Percentiles rank a stretch among this genome's conserved stretches.
Conservation (phyloP, 768 basidiomycete genomes). For the Russula ochroleuca region DNA sequence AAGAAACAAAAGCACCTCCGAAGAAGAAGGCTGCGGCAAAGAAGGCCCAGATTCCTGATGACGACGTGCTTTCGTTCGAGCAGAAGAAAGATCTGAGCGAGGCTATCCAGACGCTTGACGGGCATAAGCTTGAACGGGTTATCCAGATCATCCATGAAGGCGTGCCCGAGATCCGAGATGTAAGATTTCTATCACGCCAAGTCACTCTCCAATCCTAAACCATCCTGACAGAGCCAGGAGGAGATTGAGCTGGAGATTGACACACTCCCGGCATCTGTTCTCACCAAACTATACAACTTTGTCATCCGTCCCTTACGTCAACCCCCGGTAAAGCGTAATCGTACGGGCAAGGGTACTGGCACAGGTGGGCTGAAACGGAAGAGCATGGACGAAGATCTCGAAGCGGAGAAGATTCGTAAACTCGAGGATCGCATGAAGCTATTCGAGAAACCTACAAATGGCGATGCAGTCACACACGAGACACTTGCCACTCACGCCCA, state of each 20-base stretch:
- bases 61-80: conserved; percentile 84
- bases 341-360: conserved; percentile 73
- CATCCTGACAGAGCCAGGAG: conserved; percentile 71
- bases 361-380: conserved; percentile 90
- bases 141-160: conserved; percentile 94
- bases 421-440: conserved; percentile 84
- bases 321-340: conserved; percentile 50
- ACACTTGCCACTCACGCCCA: conserved; percentile 39
- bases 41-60: conserved; percentile 60
- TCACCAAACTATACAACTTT: conserved; percentile 93
- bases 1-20: conserved; percentile 44
- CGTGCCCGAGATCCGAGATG: conserved; percentile 89
- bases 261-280: conserved; percentile 74
- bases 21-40: conserved; percentile 57
- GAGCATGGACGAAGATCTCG: conserved; percentile 95
- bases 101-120: conserved; percentile 84
- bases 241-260: conserved; percentile 99
- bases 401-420: conserved; percentile 90
- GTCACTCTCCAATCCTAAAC: conserved; percentile 23
- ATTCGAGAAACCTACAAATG: conserved; percentile 54
- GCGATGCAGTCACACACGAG: conserved; percentile 37
- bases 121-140: conserved; percentile 77
- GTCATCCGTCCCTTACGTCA: conserved; percentile 78
- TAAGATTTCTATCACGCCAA: conserved; percentile 43
- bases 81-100: conserved; percentile 99